These are phyloP conservation scores for Iris macrosiphon DNA, from an alignment of 106 monocot species.

Conservation along the genomic window DNA sequence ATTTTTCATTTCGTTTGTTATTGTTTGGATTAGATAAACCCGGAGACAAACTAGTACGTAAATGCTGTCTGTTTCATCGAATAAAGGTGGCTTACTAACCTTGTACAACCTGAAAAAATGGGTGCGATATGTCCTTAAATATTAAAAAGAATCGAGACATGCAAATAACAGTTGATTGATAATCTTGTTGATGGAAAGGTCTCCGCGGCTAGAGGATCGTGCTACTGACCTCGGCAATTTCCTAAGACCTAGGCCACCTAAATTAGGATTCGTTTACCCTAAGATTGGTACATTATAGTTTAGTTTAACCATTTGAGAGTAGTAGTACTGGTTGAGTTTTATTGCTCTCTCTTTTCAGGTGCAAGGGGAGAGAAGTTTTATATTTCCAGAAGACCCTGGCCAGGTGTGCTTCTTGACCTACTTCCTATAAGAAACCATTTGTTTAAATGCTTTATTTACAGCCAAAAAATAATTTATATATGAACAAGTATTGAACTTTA, in stretches of 20 bases:
- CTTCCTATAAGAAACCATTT: background rate
- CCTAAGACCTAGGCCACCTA: background rate
- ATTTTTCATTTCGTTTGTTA: too few species aligned
- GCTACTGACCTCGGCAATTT: background rate
- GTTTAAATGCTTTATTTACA: slow-evolving; percentile 4
- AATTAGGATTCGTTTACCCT: background rate
- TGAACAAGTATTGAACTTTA: slow-evolving; percentile 8
- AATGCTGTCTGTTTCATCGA: too few species aligned
- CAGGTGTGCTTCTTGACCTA: slow-evolving; percentile 30
- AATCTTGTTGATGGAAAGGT: too few species aligned
- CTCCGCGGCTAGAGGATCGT: too few species aligned
- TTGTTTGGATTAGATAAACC: too few species aligned
- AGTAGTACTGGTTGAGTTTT: background rate
- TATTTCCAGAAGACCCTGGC: slow-evolving; percentile 72
- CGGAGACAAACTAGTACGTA: too few species aligned
- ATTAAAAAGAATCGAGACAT: background rate
- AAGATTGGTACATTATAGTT: background rate
- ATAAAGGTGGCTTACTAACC: too few species aligned
- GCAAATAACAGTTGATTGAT: background rate
- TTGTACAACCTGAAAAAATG: too few species aligned
- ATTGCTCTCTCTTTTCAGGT: slow-evolving; percentile 23
- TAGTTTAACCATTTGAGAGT: background rate
- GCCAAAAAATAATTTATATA: background rate
- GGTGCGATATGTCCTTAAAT: too few species aligned
- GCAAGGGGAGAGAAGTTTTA: slow-evolving; percentile 48